Conservation (phyloP, 2,329 filamentous ascomycete species). For the Proliferodiscus dingleyae region DNA sequence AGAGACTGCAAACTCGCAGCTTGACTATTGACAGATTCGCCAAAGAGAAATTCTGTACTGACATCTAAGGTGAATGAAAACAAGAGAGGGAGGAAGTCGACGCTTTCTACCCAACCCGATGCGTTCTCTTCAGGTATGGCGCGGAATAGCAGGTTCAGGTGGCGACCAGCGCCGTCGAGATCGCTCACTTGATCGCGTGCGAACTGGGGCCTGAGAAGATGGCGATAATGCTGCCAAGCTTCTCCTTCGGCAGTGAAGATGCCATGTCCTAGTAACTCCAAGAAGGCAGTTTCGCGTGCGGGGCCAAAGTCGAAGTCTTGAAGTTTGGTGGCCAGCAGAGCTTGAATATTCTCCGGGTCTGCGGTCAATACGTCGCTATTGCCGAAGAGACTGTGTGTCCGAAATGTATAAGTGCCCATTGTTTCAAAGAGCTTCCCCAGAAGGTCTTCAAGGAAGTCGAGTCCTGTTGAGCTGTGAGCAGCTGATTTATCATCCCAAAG, state of each 20-base stretch:
- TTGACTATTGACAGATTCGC: conserved; percentile 43
- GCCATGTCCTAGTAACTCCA: conserved; percentile 31
- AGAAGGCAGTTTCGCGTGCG: conserved; percentile 29
- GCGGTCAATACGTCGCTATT: conserved; percentile 40
- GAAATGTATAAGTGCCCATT: conserved; percentile 15
- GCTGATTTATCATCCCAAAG: not conserved
- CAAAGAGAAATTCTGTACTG: conserved; percentile 54
- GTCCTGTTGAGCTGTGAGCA: conserved; percentile 11
- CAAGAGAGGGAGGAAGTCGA: conserved; percentile 54
- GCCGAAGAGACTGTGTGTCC: conserved; percentile 10
- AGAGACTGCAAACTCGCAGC: conserved; percentile 35
- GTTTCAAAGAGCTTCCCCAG: conserved; percentile 8
- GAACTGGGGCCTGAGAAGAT: conserved; percentile 36
- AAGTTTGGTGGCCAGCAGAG: conserved; percentile 31
- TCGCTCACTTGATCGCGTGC: conserved; percentile 30
- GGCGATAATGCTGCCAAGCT: conserved; percentile 35
- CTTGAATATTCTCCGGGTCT: conserved; percentile 31
- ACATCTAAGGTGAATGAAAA: conserved; percentile 54
- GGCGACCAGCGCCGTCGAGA: conserved; percentile 39
- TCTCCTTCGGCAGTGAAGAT: conserved; percentile 38
- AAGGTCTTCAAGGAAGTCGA: conserved; percentile 24
- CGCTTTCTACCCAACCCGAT: conserved; percentile 30
- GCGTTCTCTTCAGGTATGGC: conserved; percentile 17
- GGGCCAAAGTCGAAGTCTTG: conserved; percentile 33
- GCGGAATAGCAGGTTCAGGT: conserved; percentile 42